Conservation (phyloP, 305 asterid species). For the Andrographis paniculata region DNA sequence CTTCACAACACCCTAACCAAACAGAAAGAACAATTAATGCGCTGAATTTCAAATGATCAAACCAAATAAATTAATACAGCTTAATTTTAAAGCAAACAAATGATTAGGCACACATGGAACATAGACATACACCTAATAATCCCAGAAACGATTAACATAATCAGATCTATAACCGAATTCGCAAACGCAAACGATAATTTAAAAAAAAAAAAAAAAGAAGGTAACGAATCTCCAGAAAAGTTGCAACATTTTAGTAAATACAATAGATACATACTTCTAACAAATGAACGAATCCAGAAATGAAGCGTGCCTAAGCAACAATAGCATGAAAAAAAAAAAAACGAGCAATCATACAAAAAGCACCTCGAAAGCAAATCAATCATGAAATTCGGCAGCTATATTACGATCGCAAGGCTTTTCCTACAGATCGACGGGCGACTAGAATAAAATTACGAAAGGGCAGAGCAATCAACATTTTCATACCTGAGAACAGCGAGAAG, state of each 20-base stretch:
- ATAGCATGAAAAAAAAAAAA: not conserved
- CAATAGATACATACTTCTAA: not conserved
- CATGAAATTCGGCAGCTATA: constrained; percentile 6
- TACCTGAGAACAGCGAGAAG: constrained; percentile 16
- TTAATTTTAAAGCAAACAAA: not conserved
- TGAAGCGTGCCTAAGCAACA: constrained; percentile 2
- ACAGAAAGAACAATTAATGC: constrained; percentile 8
- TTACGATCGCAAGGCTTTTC: not conserved
- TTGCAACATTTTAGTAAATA: too few relatives aligned
- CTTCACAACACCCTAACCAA: constrained; percentile 25
- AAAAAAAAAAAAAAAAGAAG: too few relatives aligned
- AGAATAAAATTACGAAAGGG: constrained; percentile 1
- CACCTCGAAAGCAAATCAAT: constrained; percentile 10
- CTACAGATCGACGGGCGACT: not conserved
- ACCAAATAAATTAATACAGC: not conserved
- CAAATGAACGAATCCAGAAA: constrained; percentile 10
- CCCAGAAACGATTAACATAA: constrained; percentile 2
- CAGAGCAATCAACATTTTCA: not conserved
- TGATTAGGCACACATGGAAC: not conserved
- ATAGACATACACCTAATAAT: not conserved
- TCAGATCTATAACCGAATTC: constrained; percentile 4
- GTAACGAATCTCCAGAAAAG: too few relatives aligned
- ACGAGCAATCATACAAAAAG: not conserved
- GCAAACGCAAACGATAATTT: not conserved
- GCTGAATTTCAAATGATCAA: not conserved